A percentile compares a stretch with the other conserved stretches of the same genome.
These are phyloP conservation scores for Fusarium goolgardi DNA, from an alignment of 2,329 filamentous ascomycete genomes.

Conservation along the genomic window DNA sequence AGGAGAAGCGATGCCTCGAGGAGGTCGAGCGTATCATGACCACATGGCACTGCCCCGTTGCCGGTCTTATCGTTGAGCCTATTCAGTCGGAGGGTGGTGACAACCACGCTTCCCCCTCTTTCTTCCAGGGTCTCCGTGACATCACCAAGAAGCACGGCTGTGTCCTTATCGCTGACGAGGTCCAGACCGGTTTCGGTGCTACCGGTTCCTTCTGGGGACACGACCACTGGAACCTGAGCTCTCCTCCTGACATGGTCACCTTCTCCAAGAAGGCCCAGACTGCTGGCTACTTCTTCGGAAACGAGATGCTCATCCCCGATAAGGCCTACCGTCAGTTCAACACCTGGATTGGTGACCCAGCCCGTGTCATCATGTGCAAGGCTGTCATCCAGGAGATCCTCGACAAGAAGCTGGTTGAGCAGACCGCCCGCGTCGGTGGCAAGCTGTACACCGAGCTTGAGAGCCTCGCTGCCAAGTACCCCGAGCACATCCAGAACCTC, in stretches of 20 bases:
- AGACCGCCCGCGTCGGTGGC: conserved; percentile 73
- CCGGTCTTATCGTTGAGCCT: conserved; percentile 80
- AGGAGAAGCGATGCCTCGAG: conserved; percentile 78
- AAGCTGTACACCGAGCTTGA: conserved; percentile 75
- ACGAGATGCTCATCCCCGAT: conserved; percentile 79
- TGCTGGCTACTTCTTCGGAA: conserved; percentile 84
- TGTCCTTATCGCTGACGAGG: conserved; percentile 84
- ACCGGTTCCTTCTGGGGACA: conserved; percentile 91
- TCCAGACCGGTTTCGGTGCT: conserved; percentile 84
- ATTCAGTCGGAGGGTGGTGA: conserved; percentile 87
- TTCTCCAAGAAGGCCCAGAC: conserved; percentile 91
- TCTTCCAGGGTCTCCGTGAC: conserved; percentile 80
- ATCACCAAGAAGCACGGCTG: conserved; percentile 77
- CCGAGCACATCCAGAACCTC: conserved; percentile 76
- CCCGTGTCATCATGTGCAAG: conserved; percentile 80
- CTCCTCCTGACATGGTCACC: conserved; percentile 86
- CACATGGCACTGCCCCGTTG: conserved; percentile 74
- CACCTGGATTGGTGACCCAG: conserved; percentile 88
- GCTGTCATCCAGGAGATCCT: conserved; percentile 82
- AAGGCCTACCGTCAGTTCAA: conserved; percentile 90
- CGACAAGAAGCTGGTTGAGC: conserved; percentile 72
- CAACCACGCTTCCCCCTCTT: conserved; percentile 82
- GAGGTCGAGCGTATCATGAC: conserved; percentile 79
- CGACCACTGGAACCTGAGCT: conserved; percentile 80
- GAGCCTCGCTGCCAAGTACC: conserved; percentile 72